Conservation (phyloP, 257 asterid genomes). For the Ligustrum vulgare region DNA sequence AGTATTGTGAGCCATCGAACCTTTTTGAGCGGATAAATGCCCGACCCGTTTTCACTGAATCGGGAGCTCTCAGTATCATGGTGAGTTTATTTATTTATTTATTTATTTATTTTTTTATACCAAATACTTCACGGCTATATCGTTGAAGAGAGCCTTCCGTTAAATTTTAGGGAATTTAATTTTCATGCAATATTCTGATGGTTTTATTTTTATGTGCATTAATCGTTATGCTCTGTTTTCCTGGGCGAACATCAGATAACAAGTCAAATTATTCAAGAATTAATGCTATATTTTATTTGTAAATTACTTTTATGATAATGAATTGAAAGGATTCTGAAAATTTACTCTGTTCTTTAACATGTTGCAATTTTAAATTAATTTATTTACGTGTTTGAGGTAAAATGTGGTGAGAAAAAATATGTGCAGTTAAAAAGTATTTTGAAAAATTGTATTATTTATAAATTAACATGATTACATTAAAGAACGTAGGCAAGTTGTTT, state of each 20-base stretch:
- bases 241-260: neutral
- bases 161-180: neutral
- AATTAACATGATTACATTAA: too few species aligned
- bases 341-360: too few species aligned
- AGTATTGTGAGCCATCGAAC: conserved; percentile 56
- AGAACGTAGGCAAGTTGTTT: too few species aligned
- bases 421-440: too few species aligned
- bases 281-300: too few species aligned
- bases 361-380: too few species aligned
- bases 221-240: neutral
- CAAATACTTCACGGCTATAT: neutral
- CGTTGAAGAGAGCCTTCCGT: neutral
- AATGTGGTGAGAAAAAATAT: too few species aligned
- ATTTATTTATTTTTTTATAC: neutral
- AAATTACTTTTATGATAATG: neutral
- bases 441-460: too few species aligned
- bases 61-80: conserved; percentile 64
- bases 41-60: conserved; percentile 43
- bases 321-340: neutral
- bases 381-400: too few species aligned
- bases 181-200: neutral
- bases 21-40: conserved; percentile 44
- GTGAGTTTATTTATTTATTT: conserved; percentile 34
- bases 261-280: neutral
- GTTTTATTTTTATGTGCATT: neutral